Evolutionary conservation across 257 asterid genomes (phyloP).

Genomic region (Lycium ferocissimum): DNA sequence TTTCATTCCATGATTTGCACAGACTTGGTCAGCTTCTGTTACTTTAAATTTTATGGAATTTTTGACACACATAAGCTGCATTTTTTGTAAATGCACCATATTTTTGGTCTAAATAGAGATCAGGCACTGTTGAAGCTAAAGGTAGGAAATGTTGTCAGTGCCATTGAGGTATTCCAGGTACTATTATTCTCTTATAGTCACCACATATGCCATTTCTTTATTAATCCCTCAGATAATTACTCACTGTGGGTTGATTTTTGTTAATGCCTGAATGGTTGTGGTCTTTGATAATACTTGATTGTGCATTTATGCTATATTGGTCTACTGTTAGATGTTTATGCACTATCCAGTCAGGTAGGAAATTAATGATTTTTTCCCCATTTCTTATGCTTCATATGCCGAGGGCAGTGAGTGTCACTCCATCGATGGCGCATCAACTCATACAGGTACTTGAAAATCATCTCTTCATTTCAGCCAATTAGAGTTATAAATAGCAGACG

Average conservation of each 20-base stretch:
- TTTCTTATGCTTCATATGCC: slow-evolving; percentile 38
- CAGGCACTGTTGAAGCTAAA: slow-evolving; percentile 76
- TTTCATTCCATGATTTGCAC: too few relatives aligned
- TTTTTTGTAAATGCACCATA: too few relatives aligned
- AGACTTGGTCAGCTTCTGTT: too few relatives aligned
- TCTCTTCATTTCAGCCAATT: too few relatives aligned
- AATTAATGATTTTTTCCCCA: not conserved
- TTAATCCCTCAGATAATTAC: not conserved
- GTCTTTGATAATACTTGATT: not conserved
- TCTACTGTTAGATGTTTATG: slow-evolving; percentile 4
- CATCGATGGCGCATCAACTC: slow-evolving; percentile 74
- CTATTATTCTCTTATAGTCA: slow-evolving; percentile 1
- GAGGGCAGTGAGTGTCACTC: slow-evolving; percentile 79
- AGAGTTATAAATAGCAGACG: too few relatives aligned
- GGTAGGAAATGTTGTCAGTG: slow-evolving; percentile 67
- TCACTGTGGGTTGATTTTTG: not conserved
- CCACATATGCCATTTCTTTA: not conserved
- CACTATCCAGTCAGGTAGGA: not conserved
- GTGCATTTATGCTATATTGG: not conserved
- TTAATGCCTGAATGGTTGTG: not conserved
- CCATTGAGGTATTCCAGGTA: slow-evolving; percentile 83
- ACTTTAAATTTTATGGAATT: too few relatives aligned
- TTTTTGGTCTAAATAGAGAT: slow-evolving; percentile 65
- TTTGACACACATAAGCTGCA: too few relatives aligned
- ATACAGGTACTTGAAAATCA: slow-evolving; percentile 58